phyloP scores from a whole-genome alignment of 2,329 filamentous ascomycete genomes.

The Colletotrichum sp. region DNA sequence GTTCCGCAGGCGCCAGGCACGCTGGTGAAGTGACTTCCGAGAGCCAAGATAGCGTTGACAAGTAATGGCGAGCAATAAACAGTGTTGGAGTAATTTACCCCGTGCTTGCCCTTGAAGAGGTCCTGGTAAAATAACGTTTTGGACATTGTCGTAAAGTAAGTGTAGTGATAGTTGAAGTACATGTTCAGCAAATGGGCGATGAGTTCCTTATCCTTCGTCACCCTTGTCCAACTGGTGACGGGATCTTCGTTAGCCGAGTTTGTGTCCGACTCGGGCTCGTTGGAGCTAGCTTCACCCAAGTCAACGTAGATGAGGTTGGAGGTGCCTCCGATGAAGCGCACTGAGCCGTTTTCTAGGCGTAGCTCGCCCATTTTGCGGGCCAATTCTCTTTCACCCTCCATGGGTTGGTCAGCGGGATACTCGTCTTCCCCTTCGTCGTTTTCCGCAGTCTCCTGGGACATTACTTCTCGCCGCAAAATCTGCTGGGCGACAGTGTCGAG shows the following conservation, averaged over 20 bases:
- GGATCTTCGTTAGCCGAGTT: slow-evolving; percentile 66
- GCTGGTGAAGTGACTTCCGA: slow-evolving; percentile 92
- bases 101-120: slow-evolving; percentile 74
- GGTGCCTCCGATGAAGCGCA: slow-evolving; percentile 92
- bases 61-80: slow-evolving; percentile 87
- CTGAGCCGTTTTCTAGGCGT: slow-evolving; percentile 82
- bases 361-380: slow-evolving; percentile 94
- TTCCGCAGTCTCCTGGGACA: slow-evolving; percentile 38
- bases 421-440: slow-evolving; percentile 45
- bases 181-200: slow-evolving; percentile 90
- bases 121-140: slow-evolving; percentile 87
- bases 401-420: slow-evolving; percentile 42
- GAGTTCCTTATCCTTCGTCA: slow-evolving; percentile 79
- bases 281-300: slow-evolving; percentile 40
- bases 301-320: slow-evolving; percentile 87
- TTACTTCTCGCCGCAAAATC: slow-evolving; percentile 50
- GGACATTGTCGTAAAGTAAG: slow-evolving; percentile 91
- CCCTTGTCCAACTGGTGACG: slow-evolving; percentile 84
- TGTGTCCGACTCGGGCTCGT: slow-evolving; percentile 49
- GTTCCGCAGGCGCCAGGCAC: slow-evolving; percentile 74
- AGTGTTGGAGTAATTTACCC: slow-evolving; percentile 55
- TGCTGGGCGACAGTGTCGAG: slow-evolving; percentile 61
- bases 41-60: slow-evolving; percentile 91
- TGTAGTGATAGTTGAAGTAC: slow-evolving; percentile 99
- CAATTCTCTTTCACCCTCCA: slow-evolving; percentile 76